These are phyloP conservation scores for Oryza meyeriana DNA, from an alignment of 176 grass and related monocot species.

Conservation along the genomic window DNA sequence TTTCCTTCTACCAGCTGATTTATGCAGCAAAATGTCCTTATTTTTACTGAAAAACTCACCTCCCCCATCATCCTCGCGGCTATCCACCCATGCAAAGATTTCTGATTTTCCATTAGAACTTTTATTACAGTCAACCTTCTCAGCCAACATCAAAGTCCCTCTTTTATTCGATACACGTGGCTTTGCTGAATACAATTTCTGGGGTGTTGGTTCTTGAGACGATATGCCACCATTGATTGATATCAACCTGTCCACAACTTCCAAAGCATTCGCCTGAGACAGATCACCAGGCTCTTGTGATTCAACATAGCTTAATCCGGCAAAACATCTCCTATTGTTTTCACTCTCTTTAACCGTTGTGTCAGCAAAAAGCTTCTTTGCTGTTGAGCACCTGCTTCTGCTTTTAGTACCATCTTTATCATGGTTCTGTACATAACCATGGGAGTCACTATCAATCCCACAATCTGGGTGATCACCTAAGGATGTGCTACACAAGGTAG, in stretches of 20 bases:
- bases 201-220: conserved; percentile 50
- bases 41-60: conserved; percentile 75
- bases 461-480: conserved; percentile 8
- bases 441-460: conserved; percentile 38
- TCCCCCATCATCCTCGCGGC: conserved; percentile 60
- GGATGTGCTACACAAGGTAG: conserved; percentile 14
- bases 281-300: conserved; percentile 75
- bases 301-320: conserved; percentile 61
- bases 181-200: conserved; percentile 37
- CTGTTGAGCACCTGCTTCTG: conserved; percentile 43
- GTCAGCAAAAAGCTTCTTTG: conserved; percentile 70
- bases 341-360: conserved; percentile 15
- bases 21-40: conserved; percentile 50
- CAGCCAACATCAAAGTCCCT: conserved; percentile 56
- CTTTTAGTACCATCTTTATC: conserved; percentile 44
- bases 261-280: conserved; percentile 79
- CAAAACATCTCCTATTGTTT: conserved; percentile 19
- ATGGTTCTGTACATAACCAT: conserved; percentile 48
- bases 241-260: conserved; percentile 73
- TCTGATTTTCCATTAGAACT: conserved; percentile 35
- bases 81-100: conserved; percentile 67
- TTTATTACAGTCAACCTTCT: conserved; percentile 38
- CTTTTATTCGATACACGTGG: conserved; percentile 44
- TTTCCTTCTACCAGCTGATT: conserved; percentile 26
- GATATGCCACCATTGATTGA: conserved; percentile 48